Evolutionary conservation across 441 rosid genomes (phyloP), one percentile per base, ranked within the genome.

Genomic region (Pelargonium australe): DNA sequence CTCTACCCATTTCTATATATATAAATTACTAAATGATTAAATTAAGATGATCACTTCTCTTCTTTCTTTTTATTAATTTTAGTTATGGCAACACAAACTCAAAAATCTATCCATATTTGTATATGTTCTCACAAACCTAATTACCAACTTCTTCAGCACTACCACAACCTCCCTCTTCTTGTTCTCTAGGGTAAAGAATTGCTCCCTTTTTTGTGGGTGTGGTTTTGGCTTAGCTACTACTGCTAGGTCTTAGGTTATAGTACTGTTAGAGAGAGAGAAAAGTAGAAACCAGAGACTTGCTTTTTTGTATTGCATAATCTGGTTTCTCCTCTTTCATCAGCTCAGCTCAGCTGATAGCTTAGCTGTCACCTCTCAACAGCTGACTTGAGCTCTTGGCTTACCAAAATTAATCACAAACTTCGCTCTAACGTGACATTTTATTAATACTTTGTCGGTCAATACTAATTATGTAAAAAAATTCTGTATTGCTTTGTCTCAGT

Each of bases 1-100:
- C 98, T 74, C 98, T 92, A 34, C 98, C 96, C 97, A 92, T 91
- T 5, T 2, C 61, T 20, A 16, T 17, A 53, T 17, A 6, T 5
- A 53, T 53, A 13, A 53, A 53, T 53, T 14, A 53, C 41, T 37
- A 37, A 37, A 37, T 5, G 41, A 53, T 53, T 53, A 13, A 13
- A 51, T 51, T n/a, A 53, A 53, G 16, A 16, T 17, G 16, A 16
- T 4, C 58, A 14, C 41, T 37, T 37, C 41, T 37, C 41, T 37
- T 37, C 41, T 6, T 37, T 3, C 3, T 34, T 37, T 37, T 37
- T 37, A 37, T 37, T 37, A 37, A 3, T 37, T 37, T 37, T 37
- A 37, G 41, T 37, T 37, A 37, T 37, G 41, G 5, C 5, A 37
- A 37, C 58, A 14, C 61, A 55, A 55, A 16, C 41, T 4, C 41